Evolutionary conservation across 148 eudicot genomes (phyloP), one percentile per base, ranked within the genome.

Genomic region (Heliosperma pusillum): DNA sequence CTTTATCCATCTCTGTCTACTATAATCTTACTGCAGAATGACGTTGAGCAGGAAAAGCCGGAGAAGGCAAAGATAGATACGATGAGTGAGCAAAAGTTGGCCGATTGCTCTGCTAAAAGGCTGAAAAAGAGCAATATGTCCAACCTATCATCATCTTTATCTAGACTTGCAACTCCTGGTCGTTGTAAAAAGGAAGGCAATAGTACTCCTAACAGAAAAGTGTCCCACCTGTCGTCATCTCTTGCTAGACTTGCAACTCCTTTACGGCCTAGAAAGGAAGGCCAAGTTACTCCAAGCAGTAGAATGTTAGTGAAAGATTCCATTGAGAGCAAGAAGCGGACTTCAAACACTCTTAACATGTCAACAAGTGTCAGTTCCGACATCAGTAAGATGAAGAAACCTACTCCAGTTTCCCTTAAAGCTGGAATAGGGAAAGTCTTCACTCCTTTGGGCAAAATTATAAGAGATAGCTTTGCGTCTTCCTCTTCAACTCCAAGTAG

Each of bases 401-500:
- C 69, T 27, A 81, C 85, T 69, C 80, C 82, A 50, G 56, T 50
- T 74, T 57, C 79, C 24, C 75, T 78, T 45, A 82, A 82, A 80
- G 21, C 78, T 47, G 80, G 73, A 80, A 80, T 73, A 59, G 83
- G 80, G 61, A 88, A 81, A 75, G 72, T 62, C 13, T 58, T 86
- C 72, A 82, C 86, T 79, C 84, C 77, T 67, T 60, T 82, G 74
- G 79, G 70, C 61, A 86, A 83, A 82, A 74, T 78, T 72, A 65
- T 76, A 44, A 86, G 73, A 80, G 84, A 86, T 70, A 82, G 78
- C 75, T 55, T 80, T 42, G 74, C 71, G 36, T 53, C 76, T 80
- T 74, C 42, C 42, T 6, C 44, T 47, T 84, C 76, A 83, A 84
- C 83, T 77, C 84, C 85, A 27, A 81, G 81, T 78, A 78, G 74